Percentiles rank a stretch among this genome's conserved stretches.
phyloP scores from a whole-genome alignment of 495 filamentous ascomycete genomes.

The Penicillium paxilli region DNA sequence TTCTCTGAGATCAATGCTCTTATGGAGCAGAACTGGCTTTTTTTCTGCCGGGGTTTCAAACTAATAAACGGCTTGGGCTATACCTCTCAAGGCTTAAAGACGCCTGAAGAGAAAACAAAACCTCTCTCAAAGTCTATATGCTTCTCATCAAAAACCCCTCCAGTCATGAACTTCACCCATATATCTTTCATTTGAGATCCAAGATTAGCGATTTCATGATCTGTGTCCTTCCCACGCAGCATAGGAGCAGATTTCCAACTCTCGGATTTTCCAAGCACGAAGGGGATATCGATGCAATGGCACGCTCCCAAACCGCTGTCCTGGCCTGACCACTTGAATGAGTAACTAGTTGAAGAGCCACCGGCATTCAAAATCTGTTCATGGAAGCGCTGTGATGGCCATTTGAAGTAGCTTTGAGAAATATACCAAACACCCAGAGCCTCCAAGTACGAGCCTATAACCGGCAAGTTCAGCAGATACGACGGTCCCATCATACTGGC shows the following conservation, averaged over 20 bases:
- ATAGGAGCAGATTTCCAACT: constrained; percentile 8
- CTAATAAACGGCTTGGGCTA: too few relatives aligned
- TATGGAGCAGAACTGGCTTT: too few relatives aligned
- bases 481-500: constrained; percentile 9
- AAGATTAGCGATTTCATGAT: background rate
- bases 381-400: constrained; percentile 6
- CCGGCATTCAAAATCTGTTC: constrained; percentile 2
- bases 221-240: constrained; percentile 3
- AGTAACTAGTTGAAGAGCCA: constrained; percentile 1
- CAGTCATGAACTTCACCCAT: constrained; percentile 4
- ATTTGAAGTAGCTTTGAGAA: constrained; percentile 14
- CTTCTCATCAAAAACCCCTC: background rate
- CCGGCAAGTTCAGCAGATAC: constrained; percentile 3
- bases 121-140: constrained; percentile 1
- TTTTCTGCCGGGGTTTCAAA: too few relatives aligned
- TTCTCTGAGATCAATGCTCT: too few relatives aligned
- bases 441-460: constrained; percentile 8
- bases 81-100: too few relatives aligned
- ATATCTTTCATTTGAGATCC: constrained; percentile 3
- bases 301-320: background rate
- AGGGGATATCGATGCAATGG: constrained; percentile 11
- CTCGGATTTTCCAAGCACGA: constrained; percentile 1
- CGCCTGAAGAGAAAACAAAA: too few relatives aligned
- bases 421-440: constrained; percentile 8
- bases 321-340: background rate